These are phyloP conservation scores for Hypsizygus marmoreus DNA, from an alignment of 768 basidiomycete genomes.

Conservation along the genomic window DNA sequence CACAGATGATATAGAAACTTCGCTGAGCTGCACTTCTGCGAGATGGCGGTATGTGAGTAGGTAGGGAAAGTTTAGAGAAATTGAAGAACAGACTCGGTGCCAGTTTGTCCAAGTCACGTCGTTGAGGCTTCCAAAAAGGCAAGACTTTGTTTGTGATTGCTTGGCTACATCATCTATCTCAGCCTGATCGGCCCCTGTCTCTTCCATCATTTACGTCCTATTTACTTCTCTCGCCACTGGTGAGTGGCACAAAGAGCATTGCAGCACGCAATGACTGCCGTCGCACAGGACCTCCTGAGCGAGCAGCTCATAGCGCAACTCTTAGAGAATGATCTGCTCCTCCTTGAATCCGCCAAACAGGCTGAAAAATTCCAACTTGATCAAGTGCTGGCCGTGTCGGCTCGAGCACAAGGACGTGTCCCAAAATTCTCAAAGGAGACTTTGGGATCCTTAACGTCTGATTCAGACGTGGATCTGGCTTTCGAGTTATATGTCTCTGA, in stretches of 20 bases:
- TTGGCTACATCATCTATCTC: too few species aligned
- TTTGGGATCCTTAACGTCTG: constrained; percentile 3
- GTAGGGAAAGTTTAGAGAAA: too few species aligned
- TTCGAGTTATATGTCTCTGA: constrained; percentile 29
- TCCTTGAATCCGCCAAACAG: constrained; percentile 22
- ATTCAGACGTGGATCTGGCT: constrained; percentile 29
- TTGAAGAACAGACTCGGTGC: too few species aligned
- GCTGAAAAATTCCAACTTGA: constrained; percentile 36
- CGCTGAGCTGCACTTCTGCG: too few species aligned
- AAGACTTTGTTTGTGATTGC: too few species aligned
- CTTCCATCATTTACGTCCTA: too few species aligned
- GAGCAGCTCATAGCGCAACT: constrained; percentile 36
- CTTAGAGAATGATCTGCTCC: constrained; percentile 31
- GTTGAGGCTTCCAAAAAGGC: too few species aligned
- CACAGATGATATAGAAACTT: too few species aligned
- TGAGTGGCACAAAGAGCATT: not conserved
- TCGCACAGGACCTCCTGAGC: constrained; percentile 24
- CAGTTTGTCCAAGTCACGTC: too few species aligned
- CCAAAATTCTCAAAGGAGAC: constrained; percentile 17
- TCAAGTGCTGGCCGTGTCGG: constrained; percentile 28
- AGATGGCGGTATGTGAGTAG: too few species aligned
- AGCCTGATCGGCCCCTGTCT: too few species aligned
- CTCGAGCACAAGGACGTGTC: constrained; percentile 24
- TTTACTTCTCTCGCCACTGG: too few species aligned
- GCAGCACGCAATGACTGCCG: constrained; percentile 9